A percentile compares a stretch with the other conserved stretches of the same genome.
Evolutionary conservation across 371 early-diverging fungal species (phyloP).

Genomic region (Racocetra persica): DNA sequence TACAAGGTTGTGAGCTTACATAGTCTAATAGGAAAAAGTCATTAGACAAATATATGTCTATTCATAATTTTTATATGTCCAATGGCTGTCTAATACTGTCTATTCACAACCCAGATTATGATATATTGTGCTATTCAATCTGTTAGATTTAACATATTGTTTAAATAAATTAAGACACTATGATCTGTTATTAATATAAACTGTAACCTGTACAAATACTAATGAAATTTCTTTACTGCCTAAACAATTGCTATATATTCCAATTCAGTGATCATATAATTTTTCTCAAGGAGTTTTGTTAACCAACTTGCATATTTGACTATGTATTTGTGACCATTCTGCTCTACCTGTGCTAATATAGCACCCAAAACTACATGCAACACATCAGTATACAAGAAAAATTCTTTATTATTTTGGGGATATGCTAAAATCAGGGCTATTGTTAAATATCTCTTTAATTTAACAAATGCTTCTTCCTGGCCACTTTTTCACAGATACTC

Average conservation of each 20-base stretch:
- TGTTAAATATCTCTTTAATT: conserved; percentile 42
- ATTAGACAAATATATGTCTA: no score
- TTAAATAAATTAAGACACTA: not conserved
- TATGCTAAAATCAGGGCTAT: conserved; percentile 44
- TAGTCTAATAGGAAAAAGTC: no score
- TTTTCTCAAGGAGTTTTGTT: not conserved
- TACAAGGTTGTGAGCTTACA: no score
- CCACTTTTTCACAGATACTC: no score
- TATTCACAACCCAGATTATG: no score
- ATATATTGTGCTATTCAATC: not conserved
- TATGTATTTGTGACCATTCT: no score
- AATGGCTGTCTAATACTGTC: no score
- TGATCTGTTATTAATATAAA: not conserved
- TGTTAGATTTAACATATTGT: not conserved
- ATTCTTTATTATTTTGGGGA: conserved; percentile 46
- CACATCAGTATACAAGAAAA: conserved; percentile 47
- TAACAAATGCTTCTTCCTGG: conserved; percentile 48
- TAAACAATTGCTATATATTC: not conserved
- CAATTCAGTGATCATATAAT: not conserved
- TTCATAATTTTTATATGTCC: no score
- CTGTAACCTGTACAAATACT: not conserved
- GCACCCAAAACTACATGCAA: conserved; percentile 48
- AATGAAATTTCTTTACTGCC: not conserved
- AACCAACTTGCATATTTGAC: no score
- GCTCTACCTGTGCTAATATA: no score